A percentile compares a stretch with the other conserved stretches of the same genome.
phyloP scores from a whole-genome alignment of 2,329 filamentous ascomycete species.

The Mycosphaerella sp. region DNA sequence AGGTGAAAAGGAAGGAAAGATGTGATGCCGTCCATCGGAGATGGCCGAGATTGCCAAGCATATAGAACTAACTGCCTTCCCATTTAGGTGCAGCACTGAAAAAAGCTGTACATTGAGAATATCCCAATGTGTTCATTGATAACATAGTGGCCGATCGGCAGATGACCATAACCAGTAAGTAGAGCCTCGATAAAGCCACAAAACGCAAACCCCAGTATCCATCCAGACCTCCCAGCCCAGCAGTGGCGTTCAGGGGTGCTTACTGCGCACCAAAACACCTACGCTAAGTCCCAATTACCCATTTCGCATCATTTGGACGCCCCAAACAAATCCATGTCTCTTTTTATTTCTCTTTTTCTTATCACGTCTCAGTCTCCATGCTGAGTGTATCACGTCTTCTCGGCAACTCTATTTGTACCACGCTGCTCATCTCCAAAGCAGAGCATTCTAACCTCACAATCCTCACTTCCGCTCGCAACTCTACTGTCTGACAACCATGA shows the following conservation, averaged over 20 bases:
- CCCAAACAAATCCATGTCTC: no score
- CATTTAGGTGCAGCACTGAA: no score
- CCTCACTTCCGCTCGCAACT: constrained; percentile 87
- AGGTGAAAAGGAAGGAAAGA: no score
- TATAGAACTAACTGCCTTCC: no score
- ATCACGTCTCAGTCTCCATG: neutral
- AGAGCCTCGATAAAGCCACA: neutral
- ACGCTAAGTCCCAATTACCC: constrained; percentile 6
- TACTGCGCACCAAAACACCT: constrained; percentile 12
- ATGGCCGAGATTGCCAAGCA: no score
- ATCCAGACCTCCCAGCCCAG: neutral
- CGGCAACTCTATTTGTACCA: neutral
- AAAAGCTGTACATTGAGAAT: no score
- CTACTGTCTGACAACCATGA: constrained; percentile 83
- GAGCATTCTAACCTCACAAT: constrained; percentile 74
- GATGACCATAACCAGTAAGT: neutral
- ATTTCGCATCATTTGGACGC: neutral
- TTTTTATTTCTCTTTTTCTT: neutral
- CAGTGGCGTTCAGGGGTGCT: neutral
- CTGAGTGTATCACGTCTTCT: neutral
- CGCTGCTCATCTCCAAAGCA: constrained; percentile 28
- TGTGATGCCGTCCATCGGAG: no score
- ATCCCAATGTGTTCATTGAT: no score
- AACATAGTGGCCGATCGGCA: no score
- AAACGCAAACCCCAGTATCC: neutral